Conservation (phyloP, 1,139 yeast species). For the Blastobotrys apis region DNA sequence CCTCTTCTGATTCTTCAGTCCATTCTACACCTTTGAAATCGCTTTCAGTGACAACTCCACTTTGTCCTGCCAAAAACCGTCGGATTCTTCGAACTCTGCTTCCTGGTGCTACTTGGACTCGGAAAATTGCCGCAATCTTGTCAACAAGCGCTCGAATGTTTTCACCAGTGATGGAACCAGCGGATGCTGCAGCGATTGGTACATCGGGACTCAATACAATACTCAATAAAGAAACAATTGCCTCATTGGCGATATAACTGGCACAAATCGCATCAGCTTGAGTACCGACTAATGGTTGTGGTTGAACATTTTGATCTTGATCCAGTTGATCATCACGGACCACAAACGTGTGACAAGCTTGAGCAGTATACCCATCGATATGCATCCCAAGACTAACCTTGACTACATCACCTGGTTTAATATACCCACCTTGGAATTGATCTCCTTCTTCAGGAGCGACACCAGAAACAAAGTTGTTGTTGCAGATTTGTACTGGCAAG, state of each 20-base stretch:
- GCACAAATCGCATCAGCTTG: conserved; percentile 91
- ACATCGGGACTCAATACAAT: conserved; percentile 66
- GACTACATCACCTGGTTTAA: conserved; percentile 74
- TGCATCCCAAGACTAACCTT: conserved; percentile 84
- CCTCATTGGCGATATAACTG: conserved; percentile 80
- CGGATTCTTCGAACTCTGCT: conserved; percentile 86
- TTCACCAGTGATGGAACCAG: conserved; percentile 53
- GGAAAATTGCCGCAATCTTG: conserved; percentile 70
- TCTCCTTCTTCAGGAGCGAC: conserved; percentile 86
- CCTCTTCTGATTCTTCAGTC: conserved; percentile 81
- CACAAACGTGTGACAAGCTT: conserved; percentile 79
- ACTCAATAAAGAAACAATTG: conserved; percentile 71
- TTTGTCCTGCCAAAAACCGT: conserved; percentile 93
- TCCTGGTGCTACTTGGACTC: conserved; percentile 85
- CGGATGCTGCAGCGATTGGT: conserved; percentile 33
- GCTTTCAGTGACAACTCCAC: conserved; percentile 84
- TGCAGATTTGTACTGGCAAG: conserved; percentile 82
- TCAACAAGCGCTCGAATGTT: conserved; percentile 73
- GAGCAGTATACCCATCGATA: conserved; percentile 90
- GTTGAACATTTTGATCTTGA: conserved; percentile 39
- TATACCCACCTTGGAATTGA: conserved; percentile 40
- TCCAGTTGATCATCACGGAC: conserved; percentile 49
- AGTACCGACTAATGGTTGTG: conserved; percentile 72
- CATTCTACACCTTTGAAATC: conserved; percentile 92
- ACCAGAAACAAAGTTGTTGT: conserved; percentile 71